phyloP scores from a whole-genome alignment of 1,284 basidiomycete genomes.

The Gymnopus androsaceus region DNA sequence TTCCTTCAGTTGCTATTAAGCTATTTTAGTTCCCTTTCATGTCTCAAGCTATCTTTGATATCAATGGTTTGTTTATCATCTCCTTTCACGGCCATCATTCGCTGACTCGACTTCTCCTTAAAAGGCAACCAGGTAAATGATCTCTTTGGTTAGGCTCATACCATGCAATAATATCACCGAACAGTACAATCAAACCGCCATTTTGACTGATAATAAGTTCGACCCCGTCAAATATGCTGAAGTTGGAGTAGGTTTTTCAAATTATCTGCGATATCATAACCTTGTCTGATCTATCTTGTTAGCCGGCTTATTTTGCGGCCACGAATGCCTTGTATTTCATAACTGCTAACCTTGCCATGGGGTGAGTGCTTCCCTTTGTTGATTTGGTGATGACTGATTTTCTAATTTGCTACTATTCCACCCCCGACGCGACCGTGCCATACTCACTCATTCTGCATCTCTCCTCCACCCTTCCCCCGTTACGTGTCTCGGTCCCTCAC shows the following conservation, averaged over 20 bases:
- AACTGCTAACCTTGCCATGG: conserved; percentile 14
- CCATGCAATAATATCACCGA: too few species aligned
- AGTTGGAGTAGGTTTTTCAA: conserved; percentile 16
- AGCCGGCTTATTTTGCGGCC: conserved; percentile 21
- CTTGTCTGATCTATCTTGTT: neutral
- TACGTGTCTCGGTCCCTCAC: too few species aligned
- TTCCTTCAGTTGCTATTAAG: neutral
- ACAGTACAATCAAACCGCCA: conserved; percentile 13
- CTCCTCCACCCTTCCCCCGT: too few species aligned
- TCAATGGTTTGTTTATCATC: conserved; percentile 7
- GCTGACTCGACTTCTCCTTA: too few species aligned
- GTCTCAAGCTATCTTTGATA: conserved; percentile 13
- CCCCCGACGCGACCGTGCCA: too few species aligned
- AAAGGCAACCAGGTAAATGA: too few species aligned
- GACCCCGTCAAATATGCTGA: conserved; percentile 18
- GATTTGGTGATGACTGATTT: too few species aligned
- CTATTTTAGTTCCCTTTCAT: conserved; percentile 17
- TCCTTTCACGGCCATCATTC: too few species aligned
- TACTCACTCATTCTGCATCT: too few species aligned
- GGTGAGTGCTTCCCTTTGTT: too few species aligned
- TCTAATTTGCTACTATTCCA: too few species aligned
- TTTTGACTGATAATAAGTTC: conserved; percentile 20
- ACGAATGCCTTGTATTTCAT: conserved; percentile 17
- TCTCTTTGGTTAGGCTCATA: too few species aligned
- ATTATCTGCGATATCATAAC: neutral